Evolutionary conservation across 2,329 filamentous ascomycete species (phyloP), one percentile per base, ranked within the genome.

Genomic region (Fusarium miscanthi): DNA sequence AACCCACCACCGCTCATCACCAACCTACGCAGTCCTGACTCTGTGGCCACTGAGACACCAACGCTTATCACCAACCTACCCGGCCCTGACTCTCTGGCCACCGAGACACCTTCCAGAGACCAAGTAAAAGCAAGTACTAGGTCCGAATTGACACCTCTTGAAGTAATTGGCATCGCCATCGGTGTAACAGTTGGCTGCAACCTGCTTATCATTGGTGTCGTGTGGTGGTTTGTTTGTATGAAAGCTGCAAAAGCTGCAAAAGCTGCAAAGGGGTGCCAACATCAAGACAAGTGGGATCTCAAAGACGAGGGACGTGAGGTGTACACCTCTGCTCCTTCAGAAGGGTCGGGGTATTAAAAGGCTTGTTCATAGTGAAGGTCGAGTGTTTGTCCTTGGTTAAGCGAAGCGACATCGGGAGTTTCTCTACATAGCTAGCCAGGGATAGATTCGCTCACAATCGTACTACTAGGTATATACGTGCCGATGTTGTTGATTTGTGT

Each of bases 41-140:
- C 46, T 12, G 9, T 16, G 14, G 17, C 12, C 8, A 35, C n/a
- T 7, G 2, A 11, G 4, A 5, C 14, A 21, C 31, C 48, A n/a
- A n/a, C 27, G 7, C 10, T 25, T 25, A 25, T 19, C 4, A n/a
- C 14, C 19, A 30, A 9, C 13, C 13, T 21, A 21, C 19, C 23
- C 23, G 8, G 16, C 21, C 11, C 45, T 11, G 19, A 48, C 4
- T 13, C 46, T 12, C 13, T 16, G 14, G 17, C 12, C 8, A 35
- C n/a, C 10, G 2, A 11, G 4, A 5, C 14, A 21, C 31, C 48
- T 0, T 14, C 31, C 12, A 6, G 48, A 4, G 0, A 51, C 10
- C 8, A 14, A 35, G 6, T 2, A 2, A 35, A 51, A 21, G 4
- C 17, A 8, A 35, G 19, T 3, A 10, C 3, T 3, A 14, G 4